Evolutionary conservation across 441 rosid species (phyloP), one percentile per base, ranked within the genome.

Genomic region (Gossypium schwendimanii): DNA sequence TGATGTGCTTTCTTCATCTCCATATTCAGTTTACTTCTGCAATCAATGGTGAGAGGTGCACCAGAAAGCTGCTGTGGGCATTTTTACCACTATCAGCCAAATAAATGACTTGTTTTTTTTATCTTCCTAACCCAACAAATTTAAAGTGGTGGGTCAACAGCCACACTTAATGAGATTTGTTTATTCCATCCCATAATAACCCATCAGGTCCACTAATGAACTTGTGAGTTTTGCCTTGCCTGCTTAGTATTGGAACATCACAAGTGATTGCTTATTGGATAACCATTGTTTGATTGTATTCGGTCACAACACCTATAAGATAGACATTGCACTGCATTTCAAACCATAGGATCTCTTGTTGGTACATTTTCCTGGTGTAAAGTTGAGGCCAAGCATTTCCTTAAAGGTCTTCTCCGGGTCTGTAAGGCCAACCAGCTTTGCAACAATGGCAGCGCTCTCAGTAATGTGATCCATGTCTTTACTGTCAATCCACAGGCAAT

Each of bases 331-430:
- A 8, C 81, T 82, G 73, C 83, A 86, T 78, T 64, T 89, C 87
- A 90, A 90, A 26, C 84, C 57, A 31, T 78, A 81, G 20, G 77
- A 67, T 78, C 78, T 80, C 78, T 78, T 83, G 72, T 68, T 63
- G 18, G 69, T 73, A 36, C 53, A 74, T 49, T 75, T 79, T 54
- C 52, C 59, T 12, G 95, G 92, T 14, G 91, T 74, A 45, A 91
- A 86, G 79, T 84, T 90, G 72, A 91, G 93, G 15, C 97, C 94
- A 61, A 82, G 89, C 91, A 91, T 86, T 78, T 89, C 93, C 78
- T 84, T 90, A 73, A 87, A 82, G 10, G 89, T 82, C 72, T 85
- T 81, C 76, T 86, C 87, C 47, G 85, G 89, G 75, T 83, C 93
- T 54, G 81, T 73, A 74, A 89, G 87, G 62, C 88, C 87, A 67